Evolutionary conservation across 2,329 filamentous ascomycete species (phyloP), one percentile per base, ranked within the genome.

Genomic region (Aspergillus flavus): DNA sequence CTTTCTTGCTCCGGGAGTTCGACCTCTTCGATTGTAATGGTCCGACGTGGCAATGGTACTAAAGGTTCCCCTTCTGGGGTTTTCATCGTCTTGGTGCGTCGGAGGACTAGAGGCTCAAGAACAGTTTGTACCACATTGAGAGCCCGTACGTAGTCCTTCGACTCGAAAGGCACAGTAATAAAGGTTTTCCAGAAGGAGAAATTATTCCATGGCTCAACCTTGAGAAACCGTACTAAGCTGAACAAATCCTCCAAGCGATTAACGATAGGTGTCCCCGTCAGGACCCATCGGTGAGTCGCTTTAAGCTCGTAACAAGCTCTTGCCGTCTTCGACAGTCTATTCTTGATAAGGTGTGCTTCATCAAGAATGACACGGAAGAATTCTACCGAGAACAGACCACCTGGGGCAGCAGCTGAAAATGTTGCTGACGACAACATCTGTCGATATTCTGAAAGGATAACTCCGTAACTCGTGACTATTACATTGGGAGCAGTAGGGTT

Each of bases 181-280:
- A 99, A 99, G 0, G 95, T 98, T 75, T 94, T 94, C 95, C 95
- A 99, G 80, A 97, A 99, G 0, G 94, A 97, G 77, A 99, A 99
- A 76, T 98, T 98, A 72, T 91, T 95, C 95, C 95, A 99, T 0
- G 95, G 95, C 75, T 98, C 94, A 4, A 99, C 95, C 61, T 92
- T 89, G 12, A 99, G 82, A 79, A 98, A 99, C 3, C 92, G 89
- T 14, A 98, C 92, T 43, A 99, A 81, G 72, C 92, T 96, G 80
- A 97, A 98, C 16, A 99, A 81, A 77, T 98, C 95, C 76, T 98
- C 94, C 0, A 99, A 84, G 50, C 93, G 90, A 76, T 99, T 99
- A 69, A 99, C 94, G 61, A 99, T 98, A 0, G 95, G 95, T 0
- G 95, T 99, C 21, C 95, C 95, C 0, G 95, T 99, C 56, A 99